Evolutionary conservation across 805 yeast genomes (phyloP).

Genomic region (Candida tibetensis): DNA sequence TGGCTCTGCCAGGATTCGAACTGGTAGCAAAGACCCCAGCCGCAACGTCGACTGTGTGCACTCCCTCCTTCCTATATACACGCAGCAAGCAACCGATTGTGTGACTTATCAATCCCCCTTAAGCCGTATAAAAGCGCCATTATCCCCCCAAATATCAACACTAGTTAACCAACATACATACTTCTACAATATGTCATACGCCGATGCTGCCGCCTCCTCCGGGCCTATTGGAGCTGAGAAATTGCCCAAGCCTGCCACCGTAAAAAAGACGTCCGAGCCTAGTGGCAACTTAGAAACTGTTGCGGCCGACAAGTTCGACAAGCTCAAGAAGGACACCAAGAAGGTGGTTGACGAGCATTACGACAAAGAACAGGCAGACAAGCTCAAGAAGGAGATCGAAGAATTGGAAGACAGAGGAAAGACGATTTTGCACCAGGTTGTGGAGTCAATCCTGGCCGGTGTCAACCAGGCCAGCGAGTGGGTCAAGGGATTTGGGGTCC

Average conservation of each 20-base stretch:
- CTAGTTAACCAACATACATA: conserved; percentile 1
- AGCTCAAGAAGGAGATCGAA: conserved; percentile 8
- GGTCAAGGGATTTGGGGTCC: conserved; percentile 13
- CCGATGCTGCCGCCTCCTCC: conserved; percentile 41
- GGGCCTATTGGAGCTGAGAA: conserved; percentile 34
- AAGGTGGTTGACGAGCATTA: conserved; percentile 18
- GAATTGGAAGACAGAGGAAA: conserved; percentile 22
- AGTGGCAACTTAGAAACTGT: conserved; percentile 23
- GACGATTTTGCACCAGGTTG: conserved; percentile 17
- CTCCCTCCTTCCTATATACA: too few species aligned
- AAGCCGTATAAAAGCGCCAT: background rate
- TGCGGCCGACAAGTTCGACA: conserved; percentile 19
- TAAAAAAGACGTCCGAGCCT: conserved; percentile 20
- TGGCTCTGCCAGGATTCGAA: too few species aligned
- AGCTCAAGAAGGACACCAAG: conserved; percentile 20
- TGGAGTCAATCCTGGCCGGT: conserved; percentile 15
- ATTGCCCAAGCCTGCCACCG: conserved; percentile 28
- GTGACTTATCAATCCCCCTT: background rate
- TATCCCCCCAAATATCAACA: background rate
- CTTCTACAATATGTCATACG: conserved; percentile 22
- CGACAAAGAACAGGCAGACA: conserved; percentile 13
- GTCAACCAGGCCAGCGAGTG: conserved; percentile 10
- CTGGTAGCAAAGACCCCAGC: too few species aligned
- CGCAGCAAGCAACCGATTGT: background rate
- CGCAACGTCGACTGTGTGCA: too few species aligned